Evolutionary conservation across 768 basidiomycete species (phyloP).

Genomic region (Pleurotus salmoneostramineus): DNA sequence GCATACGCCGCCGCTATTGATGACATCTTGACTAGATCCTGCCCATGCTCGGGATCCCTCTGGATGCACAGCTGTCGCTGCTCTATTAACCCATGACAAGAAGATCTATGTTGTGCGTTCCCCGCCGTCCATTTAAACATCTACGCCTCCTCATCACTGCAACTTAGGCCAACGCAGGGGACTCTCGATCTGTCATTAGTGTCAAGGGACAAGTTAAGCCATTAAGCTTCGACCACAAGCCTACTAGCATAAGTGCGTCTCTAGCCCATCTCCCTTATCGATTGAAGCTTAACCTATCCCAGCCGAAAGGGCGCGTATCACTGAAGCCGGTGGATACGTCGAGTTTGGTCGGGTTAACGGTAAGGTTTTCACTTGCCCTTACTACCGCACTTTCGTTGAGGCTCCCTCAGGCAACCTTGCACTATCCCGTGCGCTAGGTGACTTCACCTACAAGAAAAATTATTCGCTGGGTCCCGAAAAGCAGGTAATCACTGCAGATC

Average conservation of each 20-base stretch:
- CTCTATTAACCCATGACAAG: conserved; percentile 71
- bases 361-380: conserved; percentile 25
- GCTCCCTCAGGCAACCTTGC: conserved; percentile 80
- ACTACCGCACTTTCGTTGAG: background rate
- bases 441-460: conserved; percentile 99
- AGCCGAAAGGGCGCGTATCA: conserved; percentile 86
- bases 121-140: background rate
- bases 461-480: conserved; percentile 73
- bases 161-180: conserved; percentile 91
- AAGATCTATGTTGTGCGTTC: conserved; percentile 76
- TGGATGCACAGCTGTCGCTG: conserved; percentile 93
- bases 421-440: conserved; percentile 90
- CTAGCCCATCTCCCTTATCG: background rate
- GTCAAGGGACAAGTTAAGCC: conserved; percentile 84
- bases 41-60: conserved; percentile 88
- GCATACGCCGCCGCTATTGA: background rate
- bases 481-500: conserved; percentile 94
- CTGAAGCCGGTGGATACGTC: conserved; percentile 90
- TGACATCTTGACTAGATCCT: conserved; percentile 53
- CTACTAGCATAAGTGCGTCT: conserved; percentile 72
- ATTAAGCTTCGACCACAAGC: conserved; percentile 95
- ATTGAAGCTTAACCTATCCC: conserved; percentile 5
- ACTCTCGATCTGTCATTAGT: conserved; percentile 87
- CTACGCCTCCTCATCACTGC: conserved; percentile 8
- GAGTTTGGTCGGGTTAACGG: conserved; percentile 98